Evolutionary conservation across 805 yeast genomes (phyloP), one percentile per base, ranked within the genome.

Genomic region (Barnettozyma populi): DNA sequence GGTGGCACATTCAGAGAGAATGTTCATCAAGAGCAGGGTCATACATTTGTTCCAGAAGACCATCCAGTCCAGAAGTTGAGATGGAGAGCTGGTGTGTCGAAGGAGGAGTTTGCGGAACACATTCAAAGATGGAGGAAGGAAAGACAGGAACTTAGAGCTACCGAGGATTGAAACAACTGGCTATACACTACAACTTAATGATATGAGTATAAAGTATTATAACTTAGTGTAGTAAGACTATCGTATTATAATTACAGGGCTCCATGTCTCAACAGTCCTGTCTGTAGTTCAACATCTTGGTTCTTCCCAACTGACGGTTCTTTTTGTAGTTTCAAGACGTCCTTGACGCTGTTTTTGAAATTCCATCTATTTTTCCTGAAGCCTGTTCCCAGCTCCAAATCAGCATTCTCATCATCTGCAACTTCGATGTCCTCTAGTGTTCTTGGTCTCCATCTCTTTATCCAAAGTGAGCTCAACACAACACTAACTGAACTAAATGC

Each of bases 401-500:
- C 62, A 42, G 43, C 55, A 19, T 46, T 47, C 42, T 42, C 51
- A 31, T 32, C 25, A 16, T 36, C 43, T 3, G 32, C 24, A 1
- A 40, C 6, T 6, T 36, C 47, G 32, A 20, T 40, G 8, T 42
- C 45, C 5, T 31, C 35, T 18, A 58, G 27, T 9, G 52, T 50
- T 23, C 61, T 64, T 13, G 75, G 69, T 32, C 57, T 73, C 90
- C 92, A 89, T 41, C 69, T 67, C 60, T 84, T 86, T 57, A 92
- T 70, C 57, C 80, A 63, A 50, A 92, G 70, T 0, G 97, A 89
- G 52, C 86, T 86, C 41, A 84, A 57, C 24, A 94, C 90, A 20
- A 92, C 98, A 57, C 95, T 86, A 2, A 89, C 82, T 1, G 96
- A 87, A 54, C 96, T 87, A 57, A 89, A 73, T 0, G 96, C 96